Base-by-base conservation (phyloP, 2,329 filamentous ascomycete species). In the Fusarium tanahbumbuense region DNA sequence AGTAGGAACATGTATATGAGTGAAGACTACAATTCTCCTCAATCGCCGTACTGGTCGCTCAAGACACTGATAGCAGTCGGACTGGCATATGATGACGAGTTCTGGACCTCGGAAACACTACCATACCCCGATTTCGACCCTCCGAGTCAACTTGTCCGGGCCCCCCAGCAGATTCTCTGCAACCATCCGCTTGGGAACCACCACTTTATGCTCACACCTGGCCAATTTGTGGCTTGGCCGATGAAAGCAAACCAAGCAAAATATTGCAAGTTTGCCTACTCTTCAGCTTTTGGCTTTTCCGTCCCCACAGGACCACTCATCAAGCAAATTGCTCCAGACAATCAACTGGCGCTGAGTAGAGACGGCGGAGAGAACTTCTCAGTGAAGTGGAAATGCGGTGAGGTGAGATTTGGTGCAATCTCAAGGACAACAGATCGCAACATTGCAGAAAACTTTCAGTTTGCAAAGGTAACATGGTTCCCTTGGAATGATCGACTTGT, bases 11-110 rank as follows among this genome's bases (percentile, higher is more conserved):
- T 86, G 82, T 87, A 83, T 68, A 81, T 88, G 80, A 78, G 79
- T 37, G 86, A 88, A 71, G 83, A 87, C 66, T 88, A 88, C 73
- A 88, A 88, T 70, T 88, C 86, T 3, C 85, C 86, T 0, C 86
- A 88, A 63, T 87, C 85, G 0, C 78, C 81, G 0, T 88, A 87
- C 69, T 88, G 86, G 86, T 82, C 81, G 10, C 74, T 87, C 23
- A 88, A 88, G 60, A 81, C 82, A 0, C 80, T 88, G 5, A 75
- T 86, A 1, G 80, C 79, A 0, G 73, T 86, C 0, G 78, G 76
- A 0, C 59, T 87, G 0, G 64, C 76, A 0, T 64, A 71, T 3
- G 64, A 73, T 0, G 77, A 85, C 48, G 71, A 77, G 0, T 87
- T 88, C 56, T 88, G 86, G 86, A 73, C 70, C 0, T 71, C 76